Evolutionary conservation across 2,329 filamentous ascomycete genomes (phyloP), one percentile per base, ranked within the genome.

Genomic region (Aspergillus aculeatinus): DNA sequence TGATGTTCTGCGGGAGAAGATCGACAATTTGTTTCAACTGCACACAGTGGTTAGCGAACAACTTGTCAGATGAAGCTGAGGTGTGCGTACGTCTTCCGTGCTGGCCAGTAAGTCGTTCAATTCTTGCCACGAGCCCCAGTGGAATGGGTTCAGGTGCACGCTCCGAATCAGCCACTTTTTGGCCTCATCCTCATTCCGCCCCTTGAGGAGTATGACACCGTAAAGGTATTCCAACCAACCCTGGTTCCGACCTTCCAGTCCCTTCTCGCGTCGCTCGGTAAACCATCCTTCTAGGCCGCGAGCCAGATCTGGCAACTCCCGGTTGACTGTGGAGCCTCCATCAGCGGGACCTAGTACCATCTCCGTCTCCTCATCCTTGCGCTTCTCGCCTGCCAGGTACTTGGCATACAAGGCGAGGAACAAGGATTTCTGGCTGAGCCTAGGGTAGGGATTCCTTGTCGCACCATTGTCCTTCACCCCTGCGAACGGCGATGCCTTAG

Each of bases 111-210:
- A 81, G 44, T 88, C 88, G 4, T 90, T 91, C 74, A 99, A 85
- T 77, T 99, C 95, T 60, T 95, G 84, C 95, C 95, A 99, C 63
- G 92, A 93, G 7, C 92, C 92, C 95, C 95, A 99, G 72, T 98
- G 96, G 85, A 93, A 96, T 1, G 92, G 91, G 69, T 92, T 96
- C 47, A 92, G 80, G 73, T 96, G 90, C 10, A 97, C 91, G 71
- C 93, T 96, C 64, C 87, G 85, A 55, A 97, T 82, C n/a, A 99
- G 83, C 83, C 90, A 96, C 64, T 90, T 86, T 75, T 94, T 88
- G 1, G 95, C 95, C 61, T 90, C 84, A 49, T 88, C 84, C 66
- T 96, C 92, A 68, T 95, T 97, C 76, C 96, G 96, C 62, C 93
- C 89, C 75, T 93, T 96, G 39, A 91, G 85, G 19, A 98, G 81